Evolutionary conservation across 306 rosid species (phyloP).

Genomic region (Morella rubra): DNA sequence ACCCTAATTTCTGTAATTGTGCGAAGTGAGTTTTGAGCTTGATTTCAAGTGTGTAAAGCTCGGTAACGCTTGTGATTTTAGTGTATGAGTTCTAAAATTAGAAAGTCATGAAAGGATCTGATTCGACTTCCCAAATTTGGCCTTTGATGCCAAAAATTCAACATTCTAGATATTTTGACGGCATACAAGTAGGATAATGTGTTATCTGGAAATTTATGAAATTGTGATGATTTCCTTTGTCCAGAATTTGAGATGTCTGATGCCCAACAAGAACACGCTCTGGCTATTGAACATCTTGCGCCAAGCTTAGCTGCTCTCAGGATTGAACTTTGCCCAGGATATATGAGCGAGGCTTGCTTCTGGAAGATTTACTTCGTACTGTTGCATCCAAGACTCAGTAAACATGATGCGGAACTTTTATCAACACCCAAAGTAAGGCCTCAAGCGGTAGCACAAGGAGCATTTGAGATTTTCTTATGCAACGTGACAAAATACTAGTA

Average conservation of each 20-base stretch:
- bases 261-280: slow-evolving; percentile 83
- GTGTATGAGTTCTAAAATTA: background rate
- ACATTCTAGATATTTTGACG: background rate
- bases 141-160: background rate
- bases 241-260: slow-evolving; percentile 82
- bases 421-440: slow-evolving; percentile 71
- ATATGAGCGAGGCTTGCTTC: slow-evolving; percentile 75
- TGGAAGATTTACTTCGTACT: slow-evolving; percentile 90
- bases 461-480: background rate
- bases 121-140: background rate
- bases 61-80: background rate
- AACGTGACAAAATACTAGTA: background rate
- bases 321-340: slow-evolving; percentile 81
- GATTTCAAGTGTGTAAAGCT: background rate
- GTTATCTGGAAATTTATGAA: background rate
- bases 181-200: background rate
- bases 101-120: background rate
- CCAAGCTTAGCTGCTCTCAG: slow-evolving; percentile 77
- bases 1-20: too few relatives aligned
- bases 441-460: background rate
- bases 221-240: background rate
- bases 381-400: slow-evolving; percentile 64
- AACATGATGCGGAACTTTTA: slow-evolving; percentile 58
- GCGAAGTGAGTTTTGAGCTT: background rate
- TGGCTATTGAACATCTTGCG: slow-evolving; percentile 74